These are phyloP conservation scores for Albugo candida DNA, from an alignment of 352 stramenopile genomes.

Conservation along the genomic window DNA sequence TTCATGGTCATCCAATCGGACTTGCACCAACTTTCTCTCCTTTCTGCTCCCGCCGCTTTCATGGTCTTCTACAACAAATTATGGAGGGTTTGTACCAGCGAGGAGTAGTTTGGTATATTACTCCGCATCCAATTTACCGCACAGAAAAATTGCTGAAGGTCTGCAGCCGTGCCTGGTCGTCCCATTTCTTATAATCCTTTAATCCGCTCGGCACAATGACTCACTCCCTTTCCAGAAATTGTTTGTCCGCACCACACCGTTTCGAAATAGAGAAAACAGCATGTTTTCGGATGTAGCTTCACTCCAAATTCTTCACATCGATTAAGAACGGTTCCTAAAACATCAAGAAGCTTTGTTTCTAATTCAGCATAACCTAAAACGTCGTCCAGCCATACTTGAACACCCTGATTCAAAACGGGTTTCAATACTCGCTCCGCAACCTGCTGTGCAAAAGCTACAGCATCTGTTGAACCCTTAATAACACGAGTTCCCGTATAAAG, in stretches of 20 bases:
- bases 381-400: too few relatives aligned
- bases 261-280: constrained; percentile 7
- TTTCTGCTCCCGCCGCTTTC: too few relatives aligned
- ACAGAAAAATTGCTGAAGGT: too few relatives aligned
- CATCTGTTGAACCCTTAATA: constrained; percentile 5
- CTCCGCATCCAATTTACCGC: constrained; percentile 8
- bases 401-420: constrained; percentile 2
- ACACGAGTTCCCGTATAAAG: constrained; percentile 8
- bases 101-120: constrained; percentile 1
- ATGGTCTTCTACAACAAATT: neutral
- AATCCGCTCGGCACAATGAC: constrained; percentile 8
- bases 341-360: constrained; percentile 5
- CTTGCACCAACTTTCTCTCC: neutral
- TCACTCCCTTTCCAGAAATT: constrained; percentile 8
- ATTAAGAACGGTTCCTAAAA: constrained; percentile 7
- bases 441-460: constrained; percentile 10
- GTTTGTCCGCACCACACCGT: constrained; percentile 11
- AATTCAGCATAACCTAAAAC: constrained; percentile 8
- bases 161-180: neutral
- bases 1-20: too few relatives aligned
- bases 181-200: constrained; percentile 11
- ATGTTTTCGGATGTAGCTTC: constrained; percentile 17
- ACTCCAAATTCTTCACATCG: constrained; percentile 9
- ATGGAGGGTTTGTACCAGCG: constrained; percentile 1
- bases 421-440: neutral